phyloP scores from a whole-genome alignment of 2,329 filamentous ascomycete genomes.

The Ophiocordyceps camponoti-floridani region DNA sequence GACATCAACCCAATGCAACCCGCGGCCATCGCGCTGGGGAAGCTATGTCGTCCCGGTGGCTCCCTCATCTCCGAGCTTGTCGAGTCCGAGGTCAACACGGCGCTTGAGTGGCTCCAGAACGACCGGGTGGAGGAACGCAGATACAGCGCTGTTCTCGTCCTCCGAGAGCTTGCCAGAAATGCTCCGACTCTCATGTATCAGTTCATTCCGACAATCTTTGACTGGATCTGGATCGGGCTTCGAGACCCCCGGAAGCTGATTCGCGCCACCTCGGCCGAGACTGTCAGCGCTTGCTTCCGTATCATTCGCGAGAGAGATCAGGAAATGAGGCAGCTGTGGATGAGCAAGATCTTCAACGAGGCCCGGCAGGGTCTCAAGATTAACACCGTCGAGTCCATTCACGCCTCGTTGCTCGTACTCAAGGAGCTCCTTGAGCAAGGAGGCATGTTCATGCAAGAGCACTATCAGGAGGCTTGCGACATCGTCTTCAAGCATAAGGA shows the following conservation, averaged over 20 bases:
- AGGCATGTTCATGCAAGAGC: conserved; percentile 97
- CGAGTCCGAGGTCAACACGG: conserved; percentile 90
- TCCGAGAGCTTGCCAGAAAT: conserved; percentile 79
- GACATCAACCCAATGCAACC: conserved; percentile 82
- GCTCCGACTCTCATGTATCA: conserved; percentile 91
- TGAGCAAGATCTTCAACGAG: conserved; percentile 80
- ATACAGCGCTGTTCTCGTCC: conserved; percentile 80
- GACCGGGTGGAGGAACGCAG: conserved; percentile 85
- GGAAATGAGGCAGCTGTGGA: conserved; percentile 72
- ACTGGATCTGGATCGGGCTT: conserved; percentile 89
- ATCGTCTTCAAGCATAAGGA: conserved; percentile 87
- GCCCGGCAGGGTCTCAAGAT: conserved; percentile 62
- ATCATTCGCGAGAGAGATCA: conserved; percentile 90
- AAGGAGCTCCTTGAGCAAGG: conserved; percentile 88
- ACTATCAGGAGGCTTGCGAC: conserved; percentile 84
- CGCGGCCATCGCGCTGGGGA: conserved; percentile 75
- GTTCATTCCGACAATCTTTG: conserved; percentile 88
- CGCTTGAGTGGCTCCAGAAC: conserved; percentile 90
- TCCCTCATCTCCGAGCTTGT: conserved; percentile 90
- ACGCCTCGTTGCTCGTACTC: conserved; percentile 83
- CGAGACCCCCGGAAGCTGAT: conserved; percentile 84
- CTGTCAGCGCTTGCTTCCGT: conserved; percentile 86
- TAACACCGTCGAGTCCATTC: conserved; percentile 71
- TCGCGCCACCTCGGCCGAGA: conserved; percentile 77
- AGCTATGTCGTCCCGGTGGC: conserved; percentile 80